These are phyloP conservation scores for Pleurotus giganteus DNA, from an alignment of 768 basidiomycete species.

Conservation along the genomic window DNA sequence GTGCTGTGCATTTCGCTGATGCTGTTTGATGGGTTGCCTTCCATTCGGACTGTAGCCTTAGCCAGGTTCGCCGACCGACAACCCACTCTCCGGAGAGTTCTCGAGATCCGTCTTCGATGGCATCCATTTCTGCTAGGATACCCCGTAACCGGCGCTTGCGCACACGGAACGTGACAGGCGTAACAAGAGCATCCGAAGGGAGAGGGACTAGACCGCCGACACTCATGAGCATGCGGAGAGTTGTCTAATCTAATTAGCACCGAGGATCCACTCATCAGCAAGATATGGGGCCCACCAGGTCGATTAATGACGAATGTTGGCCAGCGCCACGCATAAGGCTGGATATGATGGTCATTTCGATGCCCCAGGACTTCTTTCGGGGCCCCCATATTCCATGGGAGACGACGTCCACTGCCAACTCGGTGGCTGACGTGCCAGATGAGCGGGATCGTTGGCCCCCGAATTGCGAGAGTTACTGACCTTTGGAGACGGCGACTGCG, in stretches of 20 bases:
- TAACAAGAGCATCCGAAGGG: slow-evolving; percentile 90
- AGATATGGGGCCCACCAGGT: slow-evolving; percentile 59
- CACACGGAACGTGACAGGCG: slow-evolving; percentile 90
- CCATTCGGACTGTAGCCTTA: slow-evolving; percentile 80
- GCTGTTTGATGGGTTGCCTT: slow-evolving; percentile 39
- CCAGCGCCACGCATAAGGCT: slow-evolving; percentile 83
- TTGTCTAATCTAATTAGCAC: slow-evolving; percentile 29
- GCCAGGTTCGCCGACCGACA: slow-evolving; percentile 91
- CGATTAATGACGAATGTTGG: slow-evolving; percentile 77
- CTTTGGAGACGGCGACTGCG: slow-evolving; percentile 63
- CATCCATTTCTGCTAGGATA: slow-evolving; percentile 75
- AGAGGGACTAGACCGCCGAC: slow-evolving; percentile 81
- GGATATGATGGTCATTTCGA: slow-evolving; percentile 90
- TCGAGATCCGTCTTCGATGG: slow-evolving; percentile 68
- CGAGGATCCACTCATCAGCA: not conserved
- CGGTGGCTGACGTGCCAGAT: slow-evolving; percentile 30
- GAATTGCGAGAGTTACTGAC: slow-evolving; percentile 30
- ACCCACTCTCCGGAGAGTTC: slow-evolving; percentile 96
- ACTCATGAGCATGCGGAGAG: slow-evolving; percentile 66
- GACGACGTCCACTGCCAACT: slow-evolving; percentile 65
- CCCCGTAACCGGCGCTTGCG: slow-evolving; percentile 71
- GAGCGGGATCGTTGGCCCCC: slow-evolving; percentile 5
- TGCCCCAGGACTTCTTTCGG: slow-evolving; percentile 87
- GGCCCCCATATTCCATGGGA: slow-evolving; percentile 85
- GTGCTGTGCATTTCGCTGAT: slow-evolving; percentile 15